Conservation (phyloP, 2,329 filamentous ascomycete species). For the Penicillium oxalicum region DNA sequence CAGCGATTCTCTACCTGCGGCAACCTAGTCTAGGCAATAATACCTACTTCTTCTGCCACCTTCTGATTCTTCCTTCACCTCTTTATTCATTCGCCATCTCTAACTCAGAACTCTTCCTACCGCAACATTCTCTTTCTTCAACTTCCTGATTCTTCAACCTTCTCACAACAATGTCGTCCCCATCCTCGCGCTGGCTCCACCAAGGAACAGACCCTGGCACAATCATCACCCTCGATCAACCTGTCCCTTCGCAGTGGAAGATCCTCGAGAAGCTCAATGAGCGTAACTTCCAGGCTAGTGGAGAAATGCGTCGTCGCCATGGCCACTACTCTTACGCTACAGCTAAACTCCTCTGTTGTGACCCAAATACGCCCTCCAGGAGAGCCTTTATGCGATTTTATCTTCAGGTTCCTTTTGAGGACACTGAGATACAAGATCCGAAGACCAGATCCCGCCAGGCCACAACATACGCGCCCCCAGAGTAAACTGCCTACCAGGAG, state of each 20-base stretch:
- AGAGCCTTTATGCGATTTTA: constrained; percentile 12
- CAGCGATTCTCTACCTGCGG: background rate
- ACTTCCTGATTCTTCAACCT: constrained; percentile 1
- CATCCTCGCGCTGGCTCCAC: constrained; percentile 5
- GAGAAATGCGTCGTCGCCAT: constrained; percentile 5
- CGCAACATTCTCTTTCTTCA: background rate
- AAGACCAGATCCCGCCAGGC: constrained; percentile 12
- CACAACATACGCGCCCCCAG: constrained; percentile 5
- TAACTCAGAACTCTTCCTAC: background rate
- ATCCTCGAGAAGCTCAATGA: constrained; percentile 14
- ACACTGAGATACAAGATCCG: constrained; percentile 10
- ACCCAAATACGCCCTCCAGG: background rate
- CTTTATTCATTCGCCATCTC: background rate
- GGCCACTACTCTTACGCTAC: constrained; percentile 5
- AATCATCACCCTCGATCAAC: constrained; percentile 12
- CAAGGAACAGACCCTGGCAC: constrained; percentile 8
- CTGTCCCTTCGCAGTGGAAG: constrained; percentile 11
- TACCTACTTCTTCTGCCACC: background rate
- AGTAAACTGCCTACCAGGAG: constrained; percentile 4
- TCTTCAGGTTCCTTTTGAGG: constrained; percentile 8
- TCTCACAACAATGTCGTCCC: constrained; percentile 1
- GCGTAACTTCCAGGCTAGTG: constrained; percentile 9
- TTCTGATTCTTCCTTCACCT: background rate
- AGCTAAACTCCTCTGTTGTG: constrained; percentile 3
- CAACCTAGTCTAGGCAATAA: background rate